Evolutionary conservation across 1,284 basidiomycete genomes (phyloP), one percentile per base, ranked within the genome.

Genomic region (Ganoderma leucocontextum): DNA sequence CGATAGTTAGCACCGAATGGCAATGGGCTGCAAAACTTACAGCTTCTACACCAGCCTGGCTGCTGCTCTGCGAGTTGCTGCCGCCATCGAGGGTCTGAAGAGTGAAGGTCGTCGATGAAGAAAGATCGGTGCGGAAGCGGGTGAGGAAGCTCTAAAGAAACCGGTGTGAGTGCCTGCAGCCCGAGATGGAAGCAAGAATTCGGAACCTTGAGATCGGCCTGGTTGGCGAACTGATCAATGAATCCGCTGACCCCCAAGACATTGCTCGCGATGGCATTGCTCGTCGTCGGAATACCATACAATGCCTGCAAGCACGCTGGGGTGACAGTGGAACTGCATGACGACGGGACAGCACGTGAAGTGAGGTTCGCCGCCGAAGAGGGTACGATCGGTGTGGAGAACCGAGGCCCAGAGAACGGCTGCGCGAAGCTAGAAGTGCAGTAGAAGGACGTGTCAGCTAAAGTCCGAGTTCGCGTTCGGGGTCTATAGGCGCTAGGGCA

Each of bases 241-340:
- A 88, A 89, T 15, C 88, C 88, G 44, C 84, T 85, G 62, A 90
- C 82, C 58, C 86, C 88, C 55, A 90, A 79, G 33, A 78, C 83
- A 74, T 87, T 89, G 44, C 70, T 77, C 29, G 70, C 75, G 2
- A 82, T 79, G 4, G 84, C 80, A 7, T 75, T 73, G 2, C 84
- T 84, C 0, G 82, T 80, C 64, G 89, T 88, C 7, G 73, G 73
- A 15, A 80, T 79, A 9, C 86, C 87, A 76, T 90, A 91, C 44
- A 89, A 70, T 4, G 81, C 81, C 67, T 84, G 78, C 65, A 91
- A 76, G 74, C 88, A 90, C 1, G 84, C 77, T 12, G 87, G 87
- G 0, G 88, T 89, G 63, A 89, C 82, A 3, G 77, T 81, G 0
- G 72, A 77, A 2, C 73, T 73, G 72, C 88, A 90, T 17, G 69